Percentiles rank a stretch among this genome's conserved stretches.
phyloP scores from a whole-genome alignment of 78 protist species.

The Dictyostelium brefeldianum region DNA sequence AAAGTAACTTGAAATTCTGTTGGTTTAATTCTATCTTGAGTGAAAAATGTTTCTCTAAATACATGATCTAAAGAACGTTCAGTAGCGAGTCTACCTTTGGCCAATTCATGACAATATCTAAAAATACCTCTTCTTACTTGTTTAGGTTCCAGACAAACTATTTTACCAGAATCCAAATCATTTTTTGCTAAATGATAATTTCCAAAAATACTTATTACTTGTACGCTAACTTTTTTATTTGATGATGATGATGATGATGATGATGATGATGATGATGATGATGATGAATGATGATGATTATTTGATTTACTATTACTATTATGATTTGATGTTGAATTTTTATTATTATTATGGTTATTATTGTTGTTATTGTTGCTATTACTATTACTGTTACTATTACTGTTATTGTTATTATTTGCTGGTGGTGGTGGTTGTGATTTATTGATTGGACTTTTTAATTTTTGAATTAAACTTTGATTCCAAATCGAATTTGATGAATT shows the following conservation, averaged over 20 bases:
- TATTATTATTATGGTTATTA: not conserved
- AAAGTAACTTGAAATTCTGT: conserved; percentile 55
- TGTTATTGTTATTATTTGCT: not conserved
- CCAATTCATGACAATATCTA: conserved; percentile 83
- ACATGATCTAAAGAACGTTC: conserved; percentile 28
- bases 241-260: not conserved
- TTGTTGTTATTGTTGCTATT: not conserved
- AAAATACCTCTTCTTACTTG: conserved; percentile 79
- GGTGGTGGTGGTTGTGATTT: not conserved
- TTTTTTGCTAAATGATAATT: conserved; percentile 56
- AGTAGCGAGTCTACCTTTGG: conserved; percentile 54
- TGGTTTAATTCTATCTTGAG: conserved; percentile 71
- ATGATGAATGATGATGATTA: not conserved
- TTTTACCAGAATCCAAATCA: conserved; percentile 34
- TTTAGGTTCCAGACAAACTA: conserved; percentile 46
- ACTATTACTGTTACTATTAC: not conserved
- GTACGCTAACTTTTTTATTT: not conserved
- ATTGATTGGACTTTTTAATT: not conserved
- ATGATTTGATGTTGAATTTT: not conserved
- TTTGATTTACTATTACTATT: not conserved
- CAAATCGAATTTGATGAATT: not conserved
- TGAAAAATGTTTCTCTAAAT: conserved; percentile 63
- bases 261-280: not conserved
- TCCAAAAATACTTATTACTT: conserved; percentile 69
- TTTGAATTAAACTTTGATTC: conserved; percentile 43